A percentile compares a stretch with the other conserved stretches of the same genome.
Evolutionary conservation across 768 basidiomycete species (phyloP).

Genomic region (Gyrodon lividus): DNA sequence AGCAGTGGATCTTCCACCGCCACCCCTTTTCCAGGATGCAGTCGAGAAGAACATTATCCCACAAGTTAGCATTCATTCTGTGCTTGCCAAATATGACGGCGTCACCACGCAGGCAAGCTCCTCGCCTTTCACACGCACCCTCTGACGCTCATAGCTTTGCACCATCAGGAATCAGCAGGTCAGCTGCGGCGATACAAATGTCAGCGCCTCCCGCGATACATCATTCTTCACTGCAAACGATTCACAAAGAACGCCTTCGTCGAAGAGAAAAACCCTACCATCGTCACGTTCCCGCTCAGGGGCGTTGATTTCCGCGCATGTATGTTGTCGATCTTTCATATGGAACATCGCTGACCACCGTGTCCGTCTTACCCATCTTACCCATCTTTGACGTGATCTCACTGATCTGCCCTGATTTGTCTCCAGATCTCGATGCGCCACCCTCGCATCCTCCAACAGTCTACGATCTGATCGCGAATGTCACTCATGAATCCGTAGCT

Average conservation of each 20-base stretch:
- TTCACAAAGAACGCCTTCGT: conserved; percentile 97
- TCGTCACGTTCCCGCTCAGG: conserved; percentile 93
- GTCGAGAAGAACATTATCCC: conserved; percentile 99
- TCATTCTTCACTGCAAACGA: conserved; percentile 93
- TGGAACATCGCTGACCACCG: conserved; percentile 19
- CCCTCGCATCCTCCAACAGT: conserved; percentile 57
- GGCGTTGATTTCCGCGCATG: conserved; percentile 93
- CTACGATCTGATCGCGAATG: conserved; percentile 95
- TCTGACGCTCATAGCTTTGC: conserved; percentile 11
- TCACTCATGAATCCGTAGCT: conserved; percentile 91
- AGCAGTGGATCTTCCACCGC: conserved; percentile 93
- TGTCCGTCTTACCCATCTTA: too few species aligned
- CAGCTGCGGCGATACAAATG: conserved; percentile 89
- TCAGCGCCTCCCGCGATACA: conserved; percentile 83
- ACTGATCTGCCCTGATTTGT: conserved; percentile 5
- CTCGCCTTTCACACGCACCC: conserved; percentile 19
- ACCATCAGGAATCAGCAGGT: conserved; percentile 72
- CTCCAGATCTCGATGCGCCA: conserved; percentile 75
- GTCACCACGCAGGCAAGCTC: conserved; percentile 73
- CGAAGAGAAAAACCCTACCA: conserved; percentile 98
- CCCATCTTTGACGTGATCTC: conserved; percentile 18
- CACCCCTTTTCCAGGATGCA: conserved; percentile 95
- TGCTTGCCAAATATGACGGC: conserved; percentile 94
- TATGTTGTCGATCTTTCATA: conserved; percentile 44
- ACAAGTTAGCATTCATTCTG: conserved; percentile 88